Base-by-base conservation (phyloP, 805 yeast genomes). In the Sungouiozyma intestinalis region DNA sequence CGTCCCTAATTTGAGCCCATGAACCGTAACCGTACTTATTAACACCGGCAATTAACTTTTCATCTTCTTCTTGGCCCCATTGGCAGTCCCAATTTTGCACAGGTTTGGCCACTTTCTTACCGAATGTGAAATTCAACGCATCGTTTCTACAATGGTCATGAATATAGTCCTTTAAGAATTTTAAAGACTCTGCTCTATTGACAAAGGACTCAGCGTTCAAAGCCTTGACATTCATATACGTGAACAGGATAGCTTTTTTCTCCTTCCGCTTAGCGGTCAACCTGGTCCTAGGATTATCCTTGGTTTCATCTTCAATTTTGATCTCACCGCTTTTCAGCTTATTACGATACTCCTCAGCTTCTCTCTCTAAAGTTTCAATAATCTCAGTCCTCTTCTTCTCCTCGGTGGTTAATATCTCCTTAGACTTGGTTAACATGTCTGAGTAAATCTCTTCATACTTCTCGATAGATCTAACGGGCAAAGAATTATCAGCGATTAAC, bases 1-100 rank as follows among this genome's bases (percentile, higher is more conserved):
- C 98, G 64, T 92, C 99, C 57, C 98, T 72, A 37, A 92, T 88
- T 55, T 84, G 88, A 2, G 73, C 60, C 98, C 98, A 92, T 1
- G 95, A 80, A 15, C 97, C 97, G 61, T 86, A 88, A 0, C 99
- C 99, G 63, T 88, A 88, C 63, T 85, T 87, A 55, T 75, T 73
- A 17, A 90, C 83, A 48, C 99, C 99, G 31, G 84, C 76, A 46
- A 92, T 62, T 41, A 92, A 69, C 77, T 79, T 83, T 40, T 87
- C 83, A 60, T 92, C 99, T 57, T 92, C 95, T 27, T 71, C 76
- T 13, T 72, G 69, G 2, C 70, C 69, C 99, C 99, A 92, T 21
- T 77, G 78, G 53, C 95, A 85, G 40, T 76, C 74, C 99, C 99
- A 92, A 36, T 84, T 90, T 54, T 78, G 79, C 8, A 87, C 97